Evolutionary conservation across 495 filamentous ascomycete genomes (phyloP).

Genomic region (Bacidia gigantensis): DNA sequence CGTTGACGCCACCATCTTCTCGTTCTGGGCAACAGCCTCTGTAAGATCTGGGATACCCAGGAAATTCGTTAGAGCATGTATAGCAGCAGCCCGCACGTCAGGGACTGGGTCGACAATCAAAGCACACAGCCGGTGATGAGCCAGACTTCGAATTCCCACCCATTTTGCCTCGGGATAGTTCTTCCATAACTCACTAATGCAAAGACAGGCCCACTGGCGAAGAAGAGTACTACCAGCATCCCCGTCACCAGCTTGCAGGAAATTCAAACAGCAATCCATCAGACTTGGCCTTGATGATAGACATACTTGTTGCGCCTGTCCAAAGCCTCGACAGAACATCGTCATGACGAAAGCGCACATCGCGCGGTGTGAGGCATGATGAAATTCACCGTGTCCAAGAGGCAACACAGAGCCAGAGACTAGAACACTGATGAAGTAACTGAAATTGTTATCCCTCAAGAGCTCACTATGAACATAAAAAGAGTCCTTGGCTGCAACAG

Average conservation of each 20-base stretch:
- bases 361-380: constrained; percentile 76
- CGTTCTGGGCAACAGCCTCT: constrained; percentile 75
- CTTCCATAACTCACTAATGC: constrained; percentile 88
- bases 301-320: constrained; percentile 80
- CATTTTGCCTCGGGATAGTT: constrained; percentile 87
- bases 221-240: constrained; percentile 78
- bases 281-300: constrained; percentile 60
- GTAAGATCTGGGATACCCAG: constrained; percentile 87
- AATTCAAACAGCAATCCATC: constrained; percentile 67
- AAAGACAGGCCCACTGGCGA: constrained; percentile 92
- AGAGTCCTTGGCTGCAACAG: constrained; percentile 61
- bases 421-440: constrained; percentile 87
- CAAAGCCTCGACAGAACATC: constrained; percentile 89
- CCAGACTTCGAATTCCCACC: constrained; percentile 73
- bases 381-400: constrained; percentile 28
- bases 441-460: constrained; percentile 90
- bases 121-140: constrained; percentile 61
- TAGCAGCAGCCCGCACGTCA: constrained; percentile 89
- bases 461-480: constrained; percentile 66
- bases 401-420: constrained; percentile 71
- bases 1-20: constrained; percentile 74
- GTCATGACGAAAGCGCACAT: constrained; percentile 98
- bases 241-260: constrained; percentile 36
- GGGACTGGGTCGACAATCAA: constrained; percentile 78
- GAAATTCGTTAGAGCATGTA: constrained; percentile 86